Percentiles rank a stretch among this genome's conserved stretches.
phyloP scores from a whole-genome alignment of 805 yeast genomes.

The Metschnikowia kunwiensis region DNA sequence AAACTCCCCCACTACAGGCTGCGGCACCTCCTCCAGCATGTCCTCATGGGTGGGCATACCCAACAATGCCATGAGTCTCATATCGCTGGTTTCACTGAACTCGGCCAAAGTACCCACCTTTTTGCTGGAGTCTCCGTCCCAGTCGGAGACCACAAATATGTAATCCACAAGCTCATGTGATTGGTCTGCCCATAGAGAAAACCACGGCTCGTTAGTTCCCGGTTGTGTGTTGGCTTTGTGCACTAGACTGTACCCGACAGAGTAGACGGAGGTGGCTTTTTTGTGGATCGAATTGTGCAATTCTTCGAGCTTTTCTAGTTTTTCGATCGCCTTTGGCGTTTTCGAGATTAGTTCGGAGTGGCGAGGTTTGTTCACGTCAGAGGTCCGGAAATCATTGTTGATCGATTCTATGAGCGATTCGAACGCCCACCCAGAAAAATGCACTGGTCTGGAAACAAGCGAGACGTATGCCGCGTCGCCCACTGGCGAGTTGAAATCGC shows the following conservation, averaged over 20 bases:
- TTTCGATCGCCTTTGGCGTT: conserved; percentile 1
- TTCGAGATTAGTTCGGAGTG: neutral
- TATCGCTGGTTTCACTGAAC: neutral
- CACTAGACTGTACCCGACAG: conserved; percentile 3
- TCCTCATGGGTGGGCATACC: conserved; percentile 4
- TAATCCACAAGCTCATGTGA: conserved; percentile 4
- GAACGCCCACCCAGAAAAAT: conserved; percentile 2
- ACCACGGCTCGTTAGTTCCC: conserved; percentile 4
- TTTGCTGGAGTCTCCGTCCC: conserved; percentile 1
- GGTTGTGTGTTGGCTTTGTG: conserved; percentile 2
- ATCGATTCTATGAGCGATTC: conserved; percentile 2
- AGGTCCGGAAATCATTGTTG: neutral
- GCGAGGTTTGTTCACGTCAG: neutral
- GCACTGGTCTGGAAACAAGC: conserved; percentile 4
- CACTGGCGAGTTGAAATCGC: conserved; percentile 6
- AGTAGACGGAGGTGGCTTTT: conserved; percentile 4
- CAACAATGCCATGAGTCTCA: conserved; percentile 4
- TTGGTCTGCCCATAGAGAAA: conserved; percentile 3
- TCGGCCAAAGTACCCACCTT: neutral
- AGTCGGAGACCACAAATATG: conserved; percentile 6
- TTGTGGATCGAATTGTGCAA: conserved; percentile 4
- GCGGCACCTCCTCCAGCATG: conserved; percentile 1
- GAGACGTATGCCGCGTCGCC: conserved; percentile 7
- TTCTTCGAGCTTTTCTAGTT: neutral
- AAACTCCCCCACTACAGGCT: conserved; percentile 5